phyloP scores from a whole-genome alignment of 163 green algal genomes.

The Volvox carteri region DNA sequence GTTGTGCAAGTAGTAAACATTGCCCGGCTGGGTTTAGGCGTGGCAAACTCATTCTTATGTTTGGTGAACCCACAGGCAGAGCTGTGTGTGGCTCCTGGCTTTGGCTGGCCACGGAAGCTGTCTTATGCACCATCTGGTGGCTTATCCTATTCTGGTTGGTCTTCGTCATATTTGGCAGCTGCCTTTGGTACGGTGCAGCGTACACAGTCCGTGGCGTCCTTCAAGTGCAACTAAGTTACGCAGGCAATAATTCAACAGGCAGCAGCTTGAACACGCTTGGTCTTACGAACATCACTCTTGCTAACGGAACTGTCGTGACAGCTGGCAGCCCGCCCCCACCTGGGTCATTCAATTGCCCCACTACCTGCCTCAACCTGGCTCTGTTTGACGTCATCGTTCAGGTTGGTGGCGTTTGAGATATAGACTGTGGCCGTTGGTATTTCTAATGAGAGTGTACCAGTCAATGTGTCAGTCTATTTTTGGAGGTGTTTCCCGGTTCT shows the following conservation, averaged over 20 bases:
- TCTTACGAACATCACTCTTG: not conserved
- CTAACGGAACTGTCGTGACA: not conserved
- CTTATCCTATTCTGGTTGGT: conserved; percentile 63
- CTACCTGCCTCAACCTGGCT: conserved; percentile 50
- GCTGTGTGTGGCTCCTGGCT: conserved; percentile 59
- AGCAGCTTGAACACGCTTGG: not conserved
- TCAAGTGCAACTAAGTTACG: not conserved
- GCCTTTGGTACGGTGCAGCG: conserved; percentile 56
- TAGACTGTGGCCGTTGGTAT: too few species aligned
- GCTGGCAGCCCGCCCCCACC: not conserved
- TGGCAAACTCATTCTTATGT: not conserved
- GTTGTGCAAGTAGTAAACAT: not conserved
- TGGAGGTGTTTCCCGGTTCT: too few species aligned
- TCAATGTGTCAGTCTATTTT: too few species aligned
- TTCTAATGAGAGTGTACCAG: too few species aligned
- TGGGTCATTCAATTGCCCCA: not conserved
- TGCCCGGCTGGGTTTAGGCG: too few species aligned
- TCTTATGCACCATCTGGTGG: conserved; percentile 54
- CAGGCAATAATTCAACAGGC: not conserved
- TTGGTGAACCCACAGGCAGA: conserved; percentile 51
- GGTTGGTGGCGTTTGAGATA: too few species aligned
- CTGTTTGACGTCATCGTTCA: conserved; percentile 48
- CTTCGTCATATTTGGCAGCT: conserved; percentile 61
- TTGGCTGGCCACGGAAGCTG: conserved; percentile 50
- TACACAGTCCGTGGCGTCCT: conserved; percentile 50